Evolutionary conservation across 768 basidiomycete species (phyloP).

Genomic region (Cantharellus anzutake): DNA sequence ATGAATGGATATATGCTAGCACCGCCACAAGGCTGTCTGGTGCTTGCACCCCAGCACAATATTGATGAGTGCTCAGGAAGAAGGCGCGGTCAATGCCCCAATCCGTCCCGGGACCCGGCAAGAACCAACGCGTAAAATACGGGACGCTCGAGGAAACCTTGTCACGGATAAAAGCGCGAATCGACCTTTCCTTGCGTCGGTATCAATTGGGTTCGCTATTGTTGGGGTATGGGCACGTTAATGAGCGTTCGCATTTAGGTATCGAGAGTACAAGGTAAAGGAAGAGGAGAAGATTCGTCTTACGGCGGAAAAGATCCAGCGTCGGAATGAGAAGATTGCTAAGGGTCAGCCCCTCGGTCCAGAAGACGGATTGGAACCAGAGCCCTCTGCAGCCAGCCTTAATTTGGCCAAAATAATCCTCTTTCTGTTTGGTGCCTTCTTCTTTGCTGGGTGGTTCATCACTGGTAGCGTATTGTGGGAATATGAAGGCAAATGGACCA

Average conservation of each 20-base stretch:
- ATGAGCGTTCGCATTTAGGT: conserved; percentile 6
- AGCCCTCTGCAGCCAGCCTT: conserved; percentile 22
- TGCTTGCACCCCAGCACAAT: no score
- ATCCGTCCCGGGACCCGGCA: no score
- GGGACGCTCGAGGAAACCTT: conserved; percentile 37
- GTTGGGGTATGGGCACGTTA: not conserved
- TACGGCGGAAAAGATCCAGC: conserved; percentile 53
- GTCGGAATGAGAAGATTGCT: conserved; percentile 52
- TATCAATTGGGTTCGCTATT: conserved; percentile 9
- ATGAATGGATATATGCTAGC: no score
- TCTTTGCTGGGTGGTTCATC: conserved; percentile 62
- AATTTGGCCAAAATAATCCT: conserved; percentile 54
- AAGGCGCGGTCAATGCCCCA: no score
- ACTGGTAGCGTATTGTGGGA: conserved; percentile 83
- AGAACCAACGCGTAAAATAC: not conserved
- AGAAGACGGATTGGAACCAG: conserved; percentile 43
- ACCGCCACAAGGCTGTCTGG: no score
- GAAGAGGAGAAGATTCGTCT: conserved; percentile 38
- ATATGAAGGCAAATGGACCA: conserved; percentile 42
- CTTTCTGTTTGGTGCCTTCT: conserved; percentile 30
- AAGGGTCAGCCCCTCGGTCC: conserved; percentile 56
- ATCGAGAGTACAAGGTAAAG: conserved; percentile 25
- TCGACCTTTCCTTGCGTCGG: conserved; percentile 64
- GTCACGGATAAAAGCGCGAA: conserved; percentile 74
- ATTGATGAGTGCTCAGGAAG: no score